A percentile compares a stretch with the other conserved stretches of the same genome.
These are phyloP conservation scores for Zymoseptoria passerinii DNA, from an alignment of 2,329 filamentous ascomycete genomes.

Conservation along the genomic window DNA sequence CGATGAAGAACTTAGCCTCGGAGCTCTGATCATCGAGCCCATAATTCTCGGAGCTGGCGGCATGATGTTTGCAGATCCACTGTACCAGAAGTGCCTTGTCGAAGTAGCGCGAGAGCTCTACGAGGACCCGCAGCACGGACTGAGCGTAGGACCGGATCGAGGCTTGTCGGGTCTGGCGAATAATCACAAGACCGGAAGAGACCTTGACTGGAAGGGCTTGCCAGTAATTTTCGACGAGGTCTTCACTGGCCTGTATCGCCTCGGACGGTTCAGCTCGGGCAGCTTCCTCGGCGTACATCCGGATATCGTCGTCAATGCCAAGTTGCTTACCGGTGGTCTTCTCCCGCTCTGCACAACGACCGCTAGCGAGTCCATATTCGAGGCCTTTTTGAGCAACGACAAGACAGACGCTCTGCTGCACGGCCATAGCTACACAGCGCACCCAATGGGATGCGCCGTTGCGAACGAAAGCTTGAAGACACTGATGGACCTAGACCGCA, in stretches of 20 bases:
- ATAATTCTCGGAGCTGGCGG: slow-evolving; percentile 74
- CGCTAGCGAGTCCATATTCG: slow-evolving; percentile 65
- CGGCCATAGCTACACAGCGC: slow-evolving; percentile 80
- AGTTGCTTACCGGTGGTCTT: slow-evolving; percentile 72
- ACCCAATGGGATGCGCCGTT: slow-evolving; percentile 72
- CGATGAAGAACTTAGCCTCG: slow-evolving; percentile 56
- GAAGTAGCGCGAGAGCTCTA: slow-evolving; percentile 50
- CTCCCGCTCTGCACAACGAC: slow-evolving; percentile 69
- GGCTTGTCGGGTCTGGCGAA: background rate
- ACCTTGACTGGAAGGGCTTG: slow-evolving; percentile 57
- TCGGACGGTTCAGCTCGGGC: slow-evolving; percentile 63
- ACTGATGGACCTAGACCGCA: slow-evolving; percentile 51
- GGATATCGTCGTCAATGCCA: slow-evolving; percentile 74
- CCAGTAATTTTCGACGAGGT: slow-evolving; percentile 80
- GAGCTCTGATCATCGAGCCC: slow-evolving; percentile 71
- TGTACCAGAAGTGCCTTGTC: slow-evolving; percentile 68
- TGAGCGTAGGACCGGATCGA: background rate
- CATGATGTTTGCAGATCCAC: slow-evolving; percentile 75
- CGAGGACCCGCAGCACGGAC: background rate
- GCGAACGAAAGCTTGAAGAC: slow-evolving; percentile 57
- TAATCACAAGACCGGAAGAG: slow-evolving; percentile 3
- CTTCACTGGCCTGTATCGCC: slow-evolving; percentile 75
- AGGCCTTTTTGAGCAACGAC: slow-evolving; percentile 60
- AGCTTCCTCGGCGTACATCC: slow-evolving; percentile 60
- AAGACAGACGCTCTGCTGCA: slow-evolving; percentile 75